Evolutionary conservation across 2,329 filamentous ascomycete species (phyloP).

Genomic region (Exophiala xenobiotica): DNA sequence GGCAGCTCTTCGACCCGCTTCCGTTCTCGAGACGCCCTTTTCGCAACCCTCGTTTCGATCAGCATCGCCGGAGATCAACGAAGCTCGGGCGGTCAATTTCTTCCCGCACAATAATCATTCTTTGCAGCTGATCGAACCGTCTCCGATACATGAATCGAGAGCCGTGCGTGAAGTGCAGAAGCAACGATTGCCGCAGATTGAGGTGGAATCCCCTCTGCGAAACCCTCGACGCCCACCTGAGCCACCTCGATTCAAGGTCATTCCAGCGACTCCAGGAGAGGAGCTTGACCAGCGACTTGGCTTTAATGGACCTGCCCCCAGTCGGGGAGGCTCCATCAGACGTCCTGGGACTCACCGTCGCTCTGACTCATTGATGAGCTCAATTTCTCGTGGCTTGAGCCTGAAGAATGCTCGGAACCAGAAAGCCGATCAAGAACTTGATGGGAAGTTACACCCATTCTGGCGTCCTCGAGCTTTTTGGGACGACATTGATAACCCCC

Average conservation of each 20-base stretch:
- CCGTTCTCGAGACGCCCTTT: conserved; percentile 50
- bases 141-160: conserved; percentile 33
- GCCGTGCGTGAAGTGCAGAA: conserved; percentile 34
- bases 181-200: conserved; percentile 30
- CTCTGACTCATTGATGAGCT: conserved; percentile 41
- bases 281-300: conserved; percentile 45
- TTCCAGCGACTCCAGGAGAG: conserved; percentile 51
- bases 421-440: conserved; percentile 44
- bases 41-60: conserved; percentile 45
- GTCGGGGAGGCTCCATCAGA: conserved; percentile 30
- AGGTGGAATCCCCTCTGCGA: conserved; percentile 57
- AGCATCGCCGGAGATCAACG: conserved; percentile 58
- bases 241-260: conserved; percentile 57
- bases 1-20: conserved; percentile 47
- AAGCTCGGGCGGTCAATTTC: conserved; percentile 60
- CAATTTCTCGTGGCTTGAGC: conserved; percentile 41
- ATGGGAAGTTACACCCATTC: conserved; percentile 57
- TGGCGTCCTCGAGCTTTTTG: conserved; percentile 65
- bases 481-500: conserved; percentile 52
- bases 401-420: conserved; percentile 43
- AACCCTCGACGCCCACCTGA: conserved; percentile 59
- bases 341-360: conserved; percentile 41
- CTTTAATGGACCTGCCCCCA: conserved; percentile 26
- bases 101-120: conserved; percentile 65
- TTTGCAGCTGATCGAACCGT: conserved; percentile 62